phyloP scores from a whole-genome alignment of 2,329 filamentous ascomycete species.

The Daldinia eschscholtzii region DNA sequence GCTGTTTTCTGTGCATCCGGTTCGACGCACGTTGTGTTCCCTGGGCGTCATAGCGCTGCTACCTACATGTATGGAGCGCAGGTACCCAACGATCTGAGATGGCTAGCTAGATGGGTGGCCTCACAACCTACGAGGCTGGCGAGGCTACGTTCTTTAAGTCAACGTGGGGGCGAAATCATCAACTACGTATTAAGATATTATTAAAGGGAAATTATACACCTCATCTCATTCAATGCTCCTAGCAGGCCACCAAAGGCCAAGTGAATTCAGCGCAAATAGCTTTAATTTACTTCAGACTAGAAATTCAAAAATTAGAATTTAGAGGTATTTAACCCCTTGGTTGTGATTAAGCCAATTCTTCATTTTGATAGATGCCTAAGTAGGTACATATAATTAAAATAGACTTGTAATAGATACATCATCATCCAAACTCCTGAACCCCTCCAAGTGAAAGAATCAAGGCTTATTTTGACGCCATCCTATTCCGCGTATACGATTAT shows the following conservation, averaged over 20 bases:
- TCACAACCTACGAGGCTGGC: conserved; percentile 39
- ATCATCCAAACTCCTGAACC: conserved; percentile 1
- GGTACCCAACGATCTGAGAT: conserved; percentile 33
- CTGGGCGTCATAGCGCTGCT: conserved; percentile 22
- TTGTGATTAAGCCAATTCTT: not conserved
- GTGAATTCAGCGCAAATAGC: not conserved
- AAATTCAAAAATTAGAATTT: not conserved
- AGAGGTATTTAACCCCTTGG: not conserved
- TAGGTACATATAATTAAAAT: not conserved
- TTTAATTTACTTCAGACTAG: conserved; percentile 3
- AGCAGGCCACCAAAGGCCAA: not conserved
- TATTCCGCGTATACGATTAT: not conserved
- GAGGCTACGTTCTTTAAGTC: conserved; percentile 24
- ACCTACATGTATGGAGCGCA: conserved; percentile 17
- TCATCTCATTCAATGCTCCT: conserved; percentile 12
- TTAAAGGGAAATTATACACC: conserved; percentile 1
- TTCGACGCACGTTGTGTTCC: conserved; percentile 32
- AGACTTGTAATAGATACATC: not conserved
- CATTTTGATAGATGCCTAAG: conserved; percentile 21
- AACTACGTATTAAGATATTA: conserved; percentile 17
- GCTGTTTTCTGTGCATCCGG: conserved; percentile 23
- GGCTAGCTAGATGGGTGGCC: conserved; percentile 32
- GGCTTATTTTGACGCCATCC: conserved; percentile 9
- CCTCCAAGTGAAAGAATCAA: not conserved
- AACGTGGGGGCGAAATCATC: conserved; percentile 27